Evolutionary conservation across 148 eudicot genomes (phyloP).

Genomic region (Cornus controversa): DNA sequence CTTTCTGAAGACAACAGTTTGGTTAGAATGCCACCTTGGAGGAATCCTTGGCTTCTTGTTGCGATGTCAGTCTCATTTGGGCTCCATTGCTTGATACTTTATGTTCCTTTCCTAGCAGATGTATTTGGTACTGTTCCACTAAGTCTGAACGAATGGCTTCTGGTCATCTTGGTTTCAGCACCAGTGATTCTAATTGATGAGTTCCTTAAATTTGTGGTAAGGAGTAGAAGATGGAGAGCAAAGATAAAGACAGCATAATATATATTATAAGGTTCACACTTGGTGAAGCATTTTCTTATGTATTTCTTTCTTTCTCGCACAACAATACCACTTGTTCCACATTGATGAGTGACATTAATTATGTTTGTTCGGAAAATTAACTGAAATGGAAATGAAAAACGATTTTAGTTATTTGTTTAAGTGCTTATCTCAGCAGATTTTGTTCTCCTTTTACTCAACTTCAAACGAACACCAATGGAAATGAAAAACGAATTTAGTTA

Average conservation of each 20-base stretch:
- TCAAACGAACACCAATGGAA: not conserved
- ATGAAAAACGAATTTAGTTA: not conserved
- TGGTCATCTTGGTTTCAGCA: slow-evolving; percentile 61
- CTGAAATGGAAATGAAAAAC: not conserved
- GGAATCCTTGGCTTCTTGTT: slow-evolving; percentile 77
- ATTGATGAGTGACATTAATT: not conserved
- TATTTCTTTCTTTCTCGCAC: not conserved
- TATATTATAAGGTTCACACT: not conserved
- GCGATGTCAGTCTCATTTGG: slow-evolving; percentile 75
- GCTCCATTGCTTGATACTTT: slow-evolving; percentile 72
- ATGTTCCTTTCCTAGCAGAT: slow-evolving; percentile 71
- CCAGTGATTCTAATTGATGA: slow-evolving; percentile 83
- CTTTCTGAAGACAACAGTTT: slow-evolving; percentile 82
- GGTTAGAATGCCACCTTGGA: slow-evolving; percentile 84
- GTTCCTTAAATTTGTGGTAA: slow-evolving; percentile 56
- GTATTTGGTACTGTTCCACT: slow-evolving; percentile 81
- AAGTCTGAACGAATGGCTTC: slow-evolving; percentile 62
- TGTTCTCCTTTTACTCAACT: not conserved
- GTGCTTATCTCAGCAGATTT: not conserved
- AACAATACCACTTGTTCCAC: not conserved
- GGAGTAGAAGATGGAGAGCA: slow-evolving; percentile 33
- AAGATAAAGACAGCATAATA: slow-evolving; percentile 52
- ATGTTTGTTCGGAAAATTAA: not conserved
- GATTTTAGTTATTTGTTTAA: not conserved
- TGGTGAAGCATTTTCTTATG: too few species aligned